A percentile compares a stretch with the other conserved stretches of the same genome.
These are phyloP conservation scores for Flaveria bidentis DNA, from an alignment of 129 eudicot genomes.

Conservation along the genomic window DNA sequence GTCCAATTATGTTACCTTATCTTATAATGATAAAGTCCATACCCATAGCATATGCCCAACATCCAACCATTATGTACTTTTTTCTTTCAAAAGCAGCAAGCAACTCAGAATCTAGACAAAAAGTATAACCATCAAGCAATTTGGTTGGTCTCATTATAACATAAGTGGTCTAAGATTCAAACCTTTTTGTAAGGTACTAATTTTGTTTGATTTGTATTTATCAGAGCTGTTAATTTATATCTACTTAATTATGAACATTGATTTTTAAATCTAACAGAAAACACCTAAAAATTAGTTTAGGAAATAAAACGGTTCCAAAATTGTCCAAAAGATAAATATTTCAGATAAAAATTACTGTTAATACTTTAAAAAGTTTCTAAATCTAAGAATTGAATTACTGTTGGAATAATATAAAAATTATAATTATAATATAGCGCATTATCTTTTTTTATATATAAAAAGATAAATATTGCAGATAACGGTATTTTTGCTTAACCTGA, in stretches of 20 bases:
- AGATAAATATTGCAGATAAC: neutral
- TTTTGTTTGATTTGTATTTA: neutral
- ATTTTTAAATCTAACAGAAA: too few species aligned
- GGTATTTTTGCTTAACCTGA: neutral
- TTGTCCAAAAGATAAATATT: too few species aligned
- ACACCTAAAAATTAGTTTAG: too few species aligned
- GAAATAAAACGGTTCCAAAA: too few species aligned
- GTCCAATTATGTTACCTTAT: slow-evolving; percentile 10
- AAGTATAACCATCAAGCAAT: slow-evolving; percentile 29
- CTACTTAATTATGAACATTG: neutral
- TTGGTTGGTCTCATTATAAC: neutral
- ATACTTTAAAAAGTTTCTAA: too few species aligned
- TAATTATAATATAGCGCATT: neutral
- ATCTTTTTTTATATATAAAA: neutral
- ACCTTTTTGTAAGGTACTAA: neutral
- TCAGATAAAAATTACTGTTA: too few species aligned
- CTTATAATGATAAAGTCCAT: slow-evolving; percentile 22
- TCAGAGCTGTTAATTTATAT: neutral
- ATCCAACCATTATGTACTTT: neutral
- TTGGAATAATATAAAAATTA: neutral
- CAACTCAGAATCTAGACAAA: slow-evolving; percentile 18
- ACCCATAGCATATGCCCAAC: slow-evolving; percentile 28
- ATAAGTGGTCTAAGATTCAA: slow-evolving; percentile 4
- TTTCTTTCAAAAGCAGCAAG: slow-evolving; percentile 30
- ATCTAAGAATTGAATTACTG: neutral